Conservation (phyloP, 805 yeast genomes). For the Zygoascus flipseniorum region DNA sequence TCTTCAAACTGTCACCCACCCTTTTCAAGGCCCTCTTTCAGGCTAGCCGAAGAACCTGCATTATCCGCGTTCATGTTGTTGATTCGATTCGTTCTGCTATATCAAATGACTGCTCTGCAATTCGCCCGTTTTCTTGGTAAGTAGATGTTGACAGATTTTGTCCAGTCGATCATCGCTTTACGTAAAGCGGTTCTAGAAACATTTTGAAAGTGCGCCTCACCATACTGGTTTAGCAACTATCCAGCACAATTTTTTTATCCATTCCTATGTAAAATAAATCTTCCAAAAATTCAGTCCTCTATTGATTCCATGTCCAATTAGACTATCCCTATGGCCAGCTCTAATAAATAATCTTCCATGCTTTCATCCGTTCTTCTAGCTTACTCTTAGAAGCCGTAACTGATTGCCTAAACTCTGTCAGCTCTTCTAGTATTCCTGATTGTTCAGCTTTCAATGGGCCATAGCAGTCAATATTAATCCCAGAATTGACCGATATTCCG, state of each 20-base stretch:
- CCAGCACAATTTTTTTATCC: no score
- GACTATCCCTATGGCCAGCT: no score
- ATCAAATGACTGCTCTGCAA: not conserved
- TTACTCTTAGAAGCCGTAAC: not conserved
- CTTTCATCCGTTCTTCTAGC: not conserved
- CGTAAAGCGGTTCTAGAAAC: no score
- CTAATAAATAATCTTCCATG: not conserved
- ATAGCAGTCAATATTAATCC: not conserved
- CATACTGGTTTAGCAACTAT: no score
- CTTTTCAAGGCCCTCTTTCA: not conserved
- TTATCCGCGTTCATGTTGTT: not conserved
- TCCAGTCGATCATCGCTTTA: no score
- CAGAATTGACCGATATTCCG: not conserved
- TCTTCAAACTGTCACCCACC: not conserved
- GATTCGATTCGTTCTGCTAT: not conserved
- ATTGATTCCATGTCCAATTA: not conserved
- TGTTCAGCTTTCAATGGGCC: slow-evolving; percentile 1
- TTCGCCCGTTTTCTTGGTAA: no score
- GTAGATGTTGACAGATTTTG: no score
- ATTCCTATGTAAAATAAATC: no score
- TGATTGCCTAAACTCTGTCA: not conserved
- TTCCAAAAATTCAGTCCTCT: not conserved
- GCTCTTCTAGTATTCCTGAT: not conserved
- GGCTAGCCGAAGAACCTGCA: not conserved
- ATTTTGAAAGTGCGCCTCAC: no score